Percentiles rank a stretch among this genome's conserved stretches.
phyloP scores from a whole-genome alignment of 768 basidiomycete genomes.

The Kwoniella sp. region DNA sequence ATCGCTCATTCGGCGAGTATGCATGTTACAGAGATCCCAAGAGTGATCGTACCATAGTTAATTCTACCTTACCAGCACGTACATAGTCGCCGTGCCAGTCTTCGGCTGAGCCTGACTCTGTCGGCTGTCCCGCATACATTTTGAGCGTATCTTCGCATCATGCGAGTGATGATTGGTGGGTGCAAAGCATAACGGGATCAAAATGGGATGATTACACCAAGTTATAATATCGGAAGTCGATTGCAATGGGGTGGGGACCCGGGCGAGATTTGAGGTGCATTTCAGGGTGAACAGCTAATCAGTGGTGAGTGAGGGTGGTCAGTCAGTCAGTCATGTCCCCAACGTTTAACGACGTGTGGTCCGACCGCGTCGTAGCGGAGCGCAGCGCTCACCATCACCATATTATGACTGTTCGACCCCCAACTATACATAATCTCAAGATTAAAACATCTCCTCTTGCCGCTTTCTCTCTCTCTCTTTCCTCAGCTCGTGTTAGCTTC shows the following conservation, averaged over 20 bases:
- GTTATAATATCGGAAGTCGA: too few species aligned
- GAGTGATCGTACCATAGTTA: background rate
- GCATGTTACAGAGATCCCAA: too few species aligned
- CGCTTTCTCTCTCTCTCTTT: background rate
- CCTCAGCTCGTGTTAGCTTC: background rate
- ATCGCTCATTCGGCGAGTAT: too few species aligned
- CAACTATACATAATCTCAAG: too few species aligned
- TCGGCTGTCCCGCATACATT: background rate
- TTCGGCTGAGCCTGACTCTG: background rate
- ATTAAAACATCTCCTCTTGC: too few species aligned
- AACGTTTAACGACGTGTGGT: background rate
- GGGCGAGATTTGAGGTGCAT: background rate
- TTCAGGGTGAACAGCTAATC: background rate
- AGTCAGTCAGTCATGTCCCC: constrained; percentile 1
- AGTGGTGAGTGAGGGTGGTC: too few species aligned
- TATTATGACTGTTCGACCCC: too few species aligned
- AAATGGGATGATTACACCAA: background rate
- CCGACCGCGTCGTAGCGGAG: background rate
- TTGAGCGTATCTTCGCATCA: background rate
- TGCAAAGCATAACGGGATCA: background rate
- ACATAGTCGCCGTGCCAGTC: too few species aligned
- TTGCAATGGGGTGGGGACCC: background rate
- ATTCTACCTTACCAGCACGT: too few species aligned
- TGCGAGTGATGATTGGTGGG: background rate
- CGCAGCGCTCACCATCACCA: background rate